A percentile compares a stretch with the other conserved stretches of the same genome.
phyloP scores from a whole-genome alignment of 2,329 filamentous ascomycete species.

The Plectosphaerella sp. region DNA sequence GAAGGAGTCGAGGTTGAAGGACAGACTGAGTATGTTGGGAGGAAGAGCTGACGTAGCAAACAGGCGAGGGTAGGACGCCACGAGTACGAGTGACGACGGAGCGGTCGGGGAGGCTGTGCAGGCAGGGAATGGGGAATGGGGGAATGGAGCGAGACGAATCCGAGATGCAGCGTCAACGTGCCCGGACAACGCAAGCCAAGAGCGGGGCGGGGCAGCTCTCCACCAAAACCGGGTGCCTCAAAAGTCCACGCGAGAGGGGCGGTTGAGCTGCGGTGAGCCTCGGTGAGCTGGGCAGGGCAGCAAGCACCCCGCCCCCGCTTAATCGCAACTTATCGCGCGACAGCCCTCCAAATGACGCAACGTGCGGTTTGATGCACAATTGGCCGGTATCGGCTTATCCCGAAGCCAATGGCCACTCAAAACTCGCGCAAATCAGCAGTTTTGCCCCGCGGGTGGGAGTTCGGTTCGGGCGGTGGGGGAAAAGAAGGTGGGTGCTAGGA shows the following conservation, averaged over 20 bases:
- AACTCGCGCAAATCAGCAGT: neutral
- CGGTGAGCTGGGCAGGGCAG: neutral
- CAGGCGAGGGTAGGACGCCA: neutral
- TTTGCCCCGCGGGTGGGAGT: neutral
- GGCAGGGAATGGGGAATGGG: neutral
- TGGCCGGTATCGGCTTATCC: neutral
- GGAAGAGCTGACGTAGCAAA: constrained; percentile 11
- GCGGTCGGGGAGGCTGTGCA: constrained; percentile 3
- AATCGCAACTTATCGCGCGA: neutral
- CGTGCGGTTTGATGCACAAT: neutral
- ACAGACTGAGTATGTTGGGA: neutral
- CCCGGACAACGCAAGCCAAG: neutral
- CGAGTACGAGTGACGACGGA: neutral
- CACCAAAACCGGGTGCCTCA: neutral
- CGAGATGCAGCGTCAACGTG: too few species aligned
- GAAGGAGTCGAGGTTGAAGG: neutral
- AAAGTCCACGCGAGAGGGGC: neutral
- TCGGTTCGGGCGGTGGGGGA: neutral
- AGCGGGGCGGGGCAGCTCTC: neutral
- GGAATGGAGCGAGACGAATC: too few species aligned
- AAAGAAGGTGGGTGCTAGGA: too few species aligned
- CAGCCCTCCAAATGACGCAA: neutral
- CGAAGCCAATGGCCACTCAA: neutral
- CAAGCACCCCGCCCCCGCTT: neutral
- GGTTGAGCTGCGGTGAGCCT: neutral